These are phyloP conservation scores for Plasmodium coatneyi DNA, from an alignment of 169 alveolate genomes.

Conservation along the genomic window DNA sequence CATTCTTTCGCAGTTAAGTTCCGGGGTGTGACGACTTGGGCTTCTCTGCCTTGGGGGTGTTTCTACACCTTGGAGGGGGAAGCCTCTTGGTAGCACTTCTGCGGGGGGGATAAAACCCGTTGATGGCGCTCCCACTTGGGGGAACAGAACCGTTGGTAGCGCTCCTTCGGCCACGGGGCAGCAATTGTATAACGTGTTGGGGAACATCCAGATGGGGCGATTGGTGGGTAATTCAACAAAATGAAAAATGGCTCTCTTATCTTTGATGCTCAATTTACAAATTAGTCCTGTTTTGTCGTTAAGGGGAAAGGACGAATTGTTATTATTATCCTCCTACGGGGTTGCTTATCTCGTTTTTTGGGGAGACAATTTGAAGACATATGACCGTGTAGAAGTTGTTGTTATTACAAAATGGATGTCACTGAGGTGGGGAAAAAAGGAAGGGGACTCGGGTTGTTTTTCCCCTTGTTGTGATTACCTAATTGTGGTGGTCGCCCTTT, in stretches of 20 bases:
- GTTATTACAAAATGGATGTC: not conserved
- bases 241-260: not conserved
- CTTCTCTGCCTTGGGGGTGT: not conserved
- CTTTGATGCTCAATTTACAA: not conserved
- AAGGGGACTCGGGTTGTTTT: not conserved
- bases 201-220: not conserved
- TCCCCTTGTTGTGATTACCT: not conserved
- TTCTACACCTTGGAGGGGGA: not conserved
- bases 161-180: not conserved
- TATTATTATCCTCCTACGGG: not conserved
- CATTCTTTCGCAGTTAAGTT: not conserved
- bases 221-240: not conserved
- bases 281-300: not conserved
- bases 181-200: not conserved
- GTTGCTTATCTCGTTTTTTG: not conserved
- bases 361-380: not conserved
- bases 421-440: not conserved
- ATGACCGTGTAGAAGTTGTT: not conserved
- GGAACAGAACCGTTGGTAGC: not conserved
- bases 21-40: not conserved
- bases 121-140: not conserved
- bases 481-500: not conserved
- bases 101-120: not conserved
- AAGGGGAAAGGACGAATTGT: not conserved
- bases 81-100: not conserved